These are phyloP conservation scores for Suhomyces yuchorum DNA, from an alignment of 1,139 yeast species.

Conservation along the genomic window DNA sequence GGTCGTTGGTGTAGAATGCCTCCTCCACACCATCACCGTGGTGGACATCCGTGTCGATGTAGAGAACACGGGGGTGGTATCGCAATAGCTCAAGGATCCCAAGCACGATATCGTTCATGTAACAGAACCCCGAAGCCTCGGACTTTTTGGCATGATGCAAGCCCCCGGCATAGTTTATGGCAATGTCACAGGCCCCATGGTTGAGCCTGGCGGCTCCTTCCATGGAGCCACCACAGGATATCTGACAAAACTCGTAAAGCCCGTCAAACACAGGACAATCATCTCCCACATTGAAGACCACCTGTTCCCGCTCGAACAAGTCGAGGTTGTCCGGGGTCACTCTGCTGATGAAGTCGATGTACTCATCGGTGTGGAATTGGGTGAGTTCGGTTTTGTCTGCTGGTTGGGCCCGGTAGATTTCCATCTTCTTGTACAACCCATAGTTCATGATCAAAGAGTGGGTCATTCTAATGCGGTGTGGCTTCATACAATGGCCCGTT, in stretches of 20 bases:
- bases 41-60: constrained; percentile 94
- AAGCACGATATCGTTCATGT: constrained; percentile 80
- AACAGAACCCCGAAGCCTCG: constrained; percentile 96
- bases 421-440: constrained; percentile 95
- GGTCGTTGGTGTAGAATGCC: constrained; percentile 92
- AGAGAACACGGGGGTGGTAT: constrained; percentile 90
- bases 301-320: constrained; percentile 86
- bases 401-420: constrained; percentile 92
- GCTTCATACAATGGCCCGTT: constrained; percentile 98
- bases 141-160: constrained; percentile 95
- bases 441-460: constrained; percentile 96
- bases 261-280: constrained; percentile 98
- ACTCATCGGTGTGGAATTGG: constrained; percentile 96
- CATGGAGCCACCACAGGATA: constrained; percentile 95
- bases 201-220: constrained; percentile 96
- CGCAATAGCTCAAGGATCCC: constrained; percentile 87
- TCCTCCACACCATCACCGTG: constrained; percentile 99
- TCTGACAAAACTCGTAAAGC: constrained; percentile 88
- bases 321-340: constrained; percentile 95
- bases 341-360: constrained; percentile 87
- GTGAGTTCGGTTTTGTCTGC: constrained; percentile 98
- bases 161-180: constrained; percentile 97
- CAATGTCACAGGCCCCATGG: constrained; percentile 91
- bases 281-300: constrained; percentile 93
- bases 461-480: constrained; percentile 98